Conservation (phyloP, 371 early-diverging fungal species). For the Dinochytrium kinnereticum region DNA sequence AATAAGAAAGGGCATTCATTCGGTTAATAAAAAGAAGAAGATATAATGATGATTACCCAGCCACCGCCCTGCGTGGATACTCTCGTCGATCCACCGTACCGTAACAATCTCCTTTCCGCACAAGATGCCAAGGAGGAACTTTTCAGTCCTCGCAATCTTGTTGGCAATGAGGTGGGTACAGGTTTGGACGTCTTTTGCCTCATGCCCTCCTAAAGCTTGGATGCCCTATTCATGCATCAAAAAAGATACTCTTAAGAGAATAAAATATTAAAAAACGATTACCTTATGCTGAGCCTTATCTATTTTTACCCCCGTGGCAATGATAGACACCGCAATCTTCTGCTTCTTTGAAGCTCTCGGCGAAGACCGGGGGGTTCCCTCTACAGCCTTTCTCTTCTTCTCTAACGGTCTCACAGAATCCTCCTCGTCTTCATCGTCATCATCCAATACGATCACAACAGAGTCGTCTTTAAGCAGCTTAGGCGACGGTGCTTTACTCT, state of each 20-base stretch:
- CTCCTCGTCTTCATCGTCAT: neutral
- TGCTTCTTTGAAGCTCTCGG: neutral
- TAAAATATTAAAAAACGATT: neutral
- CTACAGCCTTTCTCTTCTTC: neutral
- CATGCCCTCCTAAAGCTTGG: constrained; percentile 19
- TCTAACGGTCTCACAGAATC: neutral
- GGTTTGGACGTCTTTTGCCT: constrained; percentile 12
- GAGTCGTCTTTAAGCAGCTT: neutral
- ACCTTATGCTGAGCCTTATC: neutral
- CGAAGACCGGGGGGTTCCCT: neutral
- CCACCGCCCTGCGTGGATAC: constrained; percentile 22
- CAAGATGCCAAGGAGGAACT: constrained; percentile 34
- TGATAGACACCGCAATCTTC: neutral
- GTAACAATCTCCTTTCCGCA: constrained; percentile 27
- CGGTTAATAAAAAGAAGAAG: neutral
- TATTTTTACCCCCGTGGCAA: neutral
- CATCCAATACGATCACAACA: neutral
- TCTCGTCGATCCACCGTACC: constrained; percentile 28
- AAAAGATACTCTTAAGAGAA: neutral
- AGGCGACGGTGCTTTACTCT: neutral
- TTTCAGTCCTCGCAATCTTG: constrained; percentile 43
- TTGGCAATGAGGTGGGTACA: constrained; percentile 37
- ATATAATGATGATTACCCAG: constrained; percentile 19
- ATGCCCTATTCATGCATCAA: constrained; percentile 21
- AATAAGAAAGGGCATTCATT: neutral